A percentile compares a stretch with the other conserved stretches of the same genome.
phyloP scores from a whole-genome alignment of 306 rosid genomes.

The Dicorynia guianensis region DNA sequence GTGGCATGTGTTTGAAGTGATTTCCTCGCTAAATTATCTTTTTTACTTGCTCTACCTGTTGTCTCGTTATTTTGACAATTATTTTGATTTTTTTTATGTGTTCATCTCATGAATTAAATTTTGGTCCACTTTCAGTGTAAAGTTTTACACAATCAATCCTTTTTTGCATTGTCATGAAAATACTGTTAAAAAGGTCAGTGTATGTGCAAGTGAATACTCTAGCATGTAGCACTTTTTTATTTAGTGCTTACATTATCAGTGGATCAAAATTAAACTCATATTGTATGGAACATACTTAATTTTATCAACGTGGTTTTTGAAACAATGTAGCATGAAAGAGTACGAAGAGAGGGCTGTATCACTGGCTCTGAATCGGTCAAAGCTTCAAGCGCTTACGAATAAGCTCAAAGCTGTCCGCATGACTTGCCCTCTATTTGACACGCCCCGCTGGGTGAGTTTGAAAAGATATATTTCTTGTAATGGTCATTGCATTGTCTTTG shows the following conservation, averaged over 20 bases:
- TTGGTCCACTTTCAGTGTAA: no score
- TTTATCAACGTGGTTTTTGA: slow-evolving; percentile 15
- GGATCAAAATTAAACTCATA: no score
- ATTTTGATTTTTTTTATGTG: background rate
- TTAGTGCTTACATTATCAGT: no score
- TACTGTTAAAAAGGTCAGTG: no score
- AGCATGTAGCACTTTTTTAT: no score
- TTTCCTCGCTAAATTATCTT: background rate
- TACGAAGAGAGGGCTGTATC: slow-evolving; percentile 94
- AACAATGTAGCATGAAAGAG: slow-evolving; percentile 73
- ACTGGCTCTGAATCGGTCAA: slow-evolving; percentile 77
- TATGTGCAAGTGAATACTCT: no score
- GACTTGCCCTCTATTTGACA: slow-evolving; percentile 95
- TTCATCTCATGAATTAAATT: background rate
- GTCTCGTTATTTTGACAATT: background rate
- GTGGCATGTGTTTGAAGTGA: background rate
- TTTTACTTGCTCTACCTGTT: background rate
- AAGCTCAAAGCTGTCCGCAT: slow-evolving; percentile 81
- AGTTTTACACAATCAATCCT: no score
- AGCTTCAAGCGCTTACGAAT: slow-evolving; percentile 77
- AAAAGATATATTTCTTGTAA: background rate
- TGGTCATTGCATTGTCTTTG: background rate
- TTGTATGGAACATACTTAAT: background rate
- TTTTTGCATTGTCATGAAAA: no score
- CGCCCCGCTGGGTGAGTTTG: slow-evolving; percentile 82